A percentile compares a stretch with the other conserved stretches of the same genome.
phyloP scores from a whole-genome alignment of 495 filamentous ascomycete genomes.

The Podospora australis region DNA sequence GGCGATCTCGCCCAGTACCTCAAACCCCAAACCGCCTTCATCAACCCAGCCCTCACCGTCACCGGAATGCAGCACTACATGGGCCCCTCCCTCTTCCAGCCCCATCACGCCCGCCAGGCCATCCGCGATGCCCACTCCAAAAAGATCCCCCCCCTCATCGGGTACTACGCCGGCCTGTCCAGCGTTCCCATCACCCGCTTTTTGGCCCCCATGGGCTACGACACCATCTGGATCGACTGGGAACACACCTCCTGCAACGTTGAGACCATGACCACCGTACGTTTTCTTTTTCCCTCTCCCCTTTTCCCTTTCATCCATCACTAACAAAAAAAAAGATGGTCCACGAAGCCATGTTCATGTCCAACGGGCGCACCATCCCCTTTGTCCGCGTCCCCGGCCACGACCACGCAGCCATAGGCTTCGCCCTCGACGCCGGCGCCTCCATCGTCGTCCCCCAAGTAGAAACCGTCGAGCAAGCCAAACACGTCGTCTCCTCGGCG shows the following conservation, averaged over 20 bases:
- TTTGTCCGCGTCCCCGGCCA: slow-evolving; percentile 39
- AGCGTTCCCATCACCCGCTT: slow-evolving; percentile 29
- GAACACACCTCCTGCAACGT: slow-evolving; percentile 37
- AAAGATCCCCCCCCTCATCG: slow-evolving; percentile 34
- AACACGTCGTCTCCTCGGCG: slow-evolving; percentile 35
- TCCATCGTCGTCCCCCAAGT: slow-evolving; percentile 40
- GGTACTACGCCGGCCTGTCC: slow-evolving; percentile 33
- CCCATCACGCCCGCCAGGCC: slow-evolving; percentile 37
- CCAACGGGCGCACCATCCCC: slow-evolving; percentile 33
- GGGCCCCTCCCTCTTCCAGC: slow-evolving; percentile 38
- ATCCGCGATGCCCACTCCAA: slow-evolving; percentile 39
- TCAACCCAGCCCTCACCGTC: no score
- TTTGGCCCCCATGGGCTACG: slow-evolving; percentile 33
- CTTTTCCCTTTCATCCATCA: background rate
- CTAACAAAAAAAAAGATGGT: slow-evolving; percentile 32
- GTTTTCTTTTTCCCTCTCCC: background rate
- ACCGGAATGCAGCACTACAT: slow-evolving; percentile 34
- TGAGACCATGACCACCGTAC: slow-evolving; percentile 42
- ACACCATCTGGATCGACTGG: slow-evolving; percentile 41
- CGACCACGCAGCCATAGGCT: slow-evolving; percentile 42
- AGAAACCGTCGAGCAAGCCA: slow-evolving; percentile 41
- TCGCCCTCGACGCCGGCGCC: slow-evolving; percentile 42
- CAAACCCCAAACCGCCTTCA: no score
- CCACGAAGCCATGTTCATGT: slow-evolving; percentile 37
- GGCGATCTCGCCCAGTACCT: no score